Evolutionary conservation across 306 rosid species (phyloP), one percentile per base, ranked within the genome.

Genomic region (Pterocarpus macrocarpus): DNA sequence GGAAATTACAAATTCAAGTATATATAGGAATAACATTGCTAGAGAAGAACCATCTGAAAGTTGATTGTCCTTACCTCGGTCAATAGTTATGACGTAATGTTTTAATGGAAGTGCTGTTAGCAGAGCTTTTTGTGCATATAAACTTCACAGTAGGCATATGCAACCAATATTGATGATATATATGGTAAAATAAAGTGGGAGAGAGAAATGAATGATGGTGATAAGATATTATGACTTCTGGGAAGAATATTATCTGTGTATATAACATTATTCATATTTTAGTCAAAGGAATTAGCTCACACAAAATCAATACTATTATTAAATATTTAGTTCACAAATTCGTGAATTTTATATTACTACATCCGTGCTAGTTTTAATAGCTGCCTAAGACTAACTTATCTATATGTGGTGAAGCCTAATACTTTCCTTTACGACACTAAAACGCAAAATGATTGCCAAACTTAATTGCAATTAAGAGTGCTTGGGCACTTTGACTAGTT

Each of bases 391-490:
- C 59, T 12, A 61, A 50, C 4, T 8, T 52, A 41, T 43, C 57
- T 67, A n/a, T 55, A 64, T 81, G 35, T 2, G 63, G 76, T 39
- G 58, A 78, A 53, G 64, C 64, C 75, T 79, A 77, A 63, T 44
- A 10, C 38, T 77, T 64, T 56, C 52, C 49, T 80, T 17, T 35
- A 70, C 3, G 56, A 32, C 69, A 22, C 45, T 12, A n/a, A 33
- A 53, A 63, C 62, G 77, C 14, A 10, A 56, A 80, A 69, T 67
- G 7, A 85, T 75, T 41, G 45, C 58, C 11, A 39, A 66, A 79
- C 73, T 73, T 66, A 73, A 50, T 58, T 84, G 53, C 43, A 79
- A 78, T 72, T 71, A 83, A 83, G 75, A 55, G 80, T 22, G 66
- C 10, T 35, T 45, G 45, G 80, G 56, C 39, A 44, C 76, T 66